A percentile compares a stretch with the other conserved stretches of the same genome.
Evolutionary conservation across 2,329 filamentous ascomycete genomes (phyloP).

Genomic region (Magnaporthiopsis rhizophila): DNA sequence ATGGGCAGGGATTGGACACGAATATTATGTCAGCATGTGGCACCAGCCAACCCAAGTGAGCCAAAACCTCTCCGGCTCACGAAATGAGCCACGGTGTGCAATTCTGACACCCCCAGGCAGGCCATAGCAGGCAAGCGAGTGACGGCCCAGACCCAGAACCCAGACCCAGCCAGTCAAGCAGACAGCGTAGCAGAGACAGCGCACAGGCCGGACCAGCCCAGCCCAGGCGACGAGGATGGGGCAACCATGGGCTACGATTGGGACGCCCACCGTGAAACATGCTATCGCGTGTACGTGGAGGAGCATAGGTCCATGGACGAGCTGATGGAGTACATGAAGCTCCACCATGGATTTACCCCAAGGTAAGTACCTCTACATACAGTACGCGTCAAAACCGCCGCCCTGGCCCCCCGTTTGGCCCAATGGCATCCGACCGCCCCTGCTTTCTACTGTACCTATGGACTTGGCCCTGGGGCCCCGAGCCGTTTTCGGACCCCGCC

Average conservation of each 20-base stretch:
- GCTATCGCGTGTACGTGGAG: slow-evolving; percentile 62
- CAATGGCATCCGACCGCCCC: neutral
- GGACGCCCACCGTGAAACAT: slow-evolving; percentile 34
- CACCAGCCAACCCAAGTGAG: neutral
- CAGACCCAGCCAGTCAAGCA: neutral
- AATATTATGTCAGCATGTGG: neutral
- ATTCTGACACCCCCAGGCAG: neutral
- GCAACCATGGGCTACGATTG: slow-evolving; percentile 37
- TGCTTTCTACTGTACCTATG: neutral
- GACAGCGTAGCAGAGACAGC: neutral
- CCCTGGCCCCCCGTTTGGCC: no score
- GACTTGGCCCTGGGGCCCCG: neutral
- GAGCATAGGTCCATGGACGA: slow-evolving; percentile 67
- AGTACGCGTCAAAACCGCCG: neutral
- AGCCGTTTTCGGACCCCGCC: neutral
- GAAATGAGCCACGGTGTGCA: neutral
- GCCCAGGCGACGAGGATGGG: slow-evolving; percentile 1
- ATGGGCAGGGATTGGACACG: no score
- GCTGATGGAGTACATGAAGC: slow-evolving; percentile 64
- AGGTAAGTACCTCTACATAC: slow-evolving; percentile 41
- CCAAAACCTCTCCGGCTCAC: neutral
- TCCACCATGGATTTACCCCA: slow-evolving; percentile 58
- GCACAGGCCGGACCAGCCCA: neutral
- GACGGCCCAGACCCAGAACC: no score
- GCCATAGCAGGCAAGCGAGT: neutral